Evolutionary conservation across 352 stramenopile species (phyloP).

Genomic region (Pseudoperonospora humuli): DNA sequence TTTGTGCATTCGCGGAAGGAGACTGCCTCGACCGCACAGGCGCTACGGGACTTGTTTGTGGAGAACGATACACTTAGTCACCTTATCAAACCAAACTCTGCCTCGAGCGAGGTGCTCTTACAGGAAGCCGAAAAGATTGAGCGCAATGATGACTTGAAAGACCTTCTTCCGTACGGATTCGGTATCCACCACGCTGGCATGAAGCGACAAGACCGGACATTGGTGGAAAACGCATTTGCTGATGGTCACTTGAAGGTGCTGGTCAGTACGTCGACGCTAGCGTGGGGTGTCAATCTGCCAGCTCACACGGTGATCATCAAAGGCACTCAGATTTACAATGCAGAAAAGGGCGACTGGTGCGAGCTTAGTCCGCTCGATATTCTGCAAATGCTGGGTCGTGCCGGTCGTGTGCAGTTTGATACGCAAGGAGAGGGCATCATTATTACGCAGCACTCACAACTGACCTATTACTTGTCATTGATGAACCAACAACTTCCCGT

Average conservation of each 20-base stretch:
- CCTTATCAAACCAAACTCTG: conserved; percentile 84
- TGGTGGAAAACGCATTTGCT: conserved; percentile 98
- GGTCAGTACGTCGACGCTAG: conserved; percentile 97
- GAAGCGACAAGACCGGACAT: conserved; percentile 92
- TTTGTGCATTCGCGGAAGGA: conserved; percentile 99
- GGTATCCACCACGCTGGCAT: conserved; percentile 99
- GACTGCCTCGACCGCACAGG: conserved; percentile 95
- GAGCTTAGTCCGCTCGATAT: conserved; percentile 98
- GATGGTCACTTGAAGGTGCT: conserved; percentile 96
- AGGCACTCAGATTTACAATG: conserved; percentile 99
- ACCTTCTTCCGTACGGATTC: conserved; percentile 97
- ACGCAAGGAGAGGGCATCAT: conserved; percentile 98
- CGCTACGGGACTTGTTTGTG: conserved; percentile 92
- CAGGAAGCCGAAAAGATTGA: conserved; percentile 89
- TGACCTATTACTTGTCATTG: conserved; percentile 99
- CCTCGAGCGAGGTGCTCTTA: conserved; percentile 88
- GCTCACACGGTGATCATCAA: conserved; percentile 99
- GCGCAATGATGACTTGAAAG: conserved; percentile 97
- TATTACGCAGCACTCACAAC: conserved; percentile 96
- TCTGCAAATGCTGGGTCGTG: conserved; percentile 98
- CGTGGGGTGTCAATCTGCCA: conserved; percentile 99
- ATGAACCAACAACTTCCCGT: conserved; percentile 99
- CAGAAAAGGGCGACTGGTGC: conserved; percentile 95
- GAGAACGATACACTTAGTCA: conserved; percentile 92
- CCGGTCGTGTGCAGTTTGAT: conserved; percentile 98